phyloP scores from a whole-genome alignment of 2,329 filamentous ascomycete genomes.

The Camillea tinctor region DNA sequence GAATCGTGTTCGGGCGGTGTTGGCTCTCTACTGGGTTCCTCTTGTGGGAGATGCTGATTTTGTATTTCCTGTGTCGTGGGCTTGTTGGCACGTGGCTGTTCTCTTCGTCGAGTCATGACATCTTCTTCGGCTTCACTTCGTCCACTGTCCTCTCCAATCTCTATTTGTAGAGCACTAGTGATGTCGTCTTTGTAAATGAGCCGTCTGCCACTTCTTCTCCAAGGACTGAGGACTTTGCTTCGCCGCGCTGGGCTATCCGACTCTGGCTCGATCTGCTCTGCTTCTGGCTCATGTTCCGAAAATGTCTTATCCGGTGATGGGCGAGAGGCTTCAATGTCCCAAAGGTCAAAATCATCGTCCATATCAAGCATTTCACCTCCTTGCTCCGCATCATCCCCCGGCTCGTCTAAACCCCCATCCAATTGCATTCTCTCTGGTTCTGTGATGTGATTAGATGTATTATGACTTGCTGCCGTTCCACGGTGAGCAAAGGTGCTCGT shows the following conservation, averaged over 20 bases:
- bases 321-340: conserved; percentile 57
- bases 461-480: conserved; percentile 10
- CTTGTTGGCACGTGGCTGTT: conserved; percentile 1
- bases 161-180: conserved; percentile 32
- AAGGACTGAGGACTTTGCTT: conserved; percentile 39
- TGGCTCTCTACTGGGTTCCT: conserved; percentile 12
- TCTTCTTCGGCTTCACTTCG: conserved; percentile 25
- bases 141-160: conserved; percentile 28
- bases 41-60: conserved; percentile 12
- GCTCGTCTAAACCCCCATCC: conserved; percentile 14
- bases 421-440: background rate
- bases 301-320: conserved; percentile 35
- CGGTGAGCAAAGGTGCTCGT: conserved; percentile 15
- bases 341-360: conserved; percentile 47
- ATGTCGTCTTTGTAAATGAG: conserved; percentile 35
- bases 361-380: conserved; percentile 9
- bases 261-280: background rate
- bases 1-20: background rate
- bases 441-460: background rate
- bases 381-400: conserved; percentile 10
- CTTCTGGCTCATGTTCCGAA: conserved; percentile 12
- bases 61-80: background rate
- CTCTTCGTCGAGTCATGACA: conserved; percentile 7
- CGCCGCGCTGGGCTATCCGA: conserved; percentile 22
- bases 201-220: conserved; percentile 36